These are phyloP conservation scores for Mortierella sp. DNA, from an alignment of 371 early-diverging fungal genomes.

Conservation along the genomic window DNA sequence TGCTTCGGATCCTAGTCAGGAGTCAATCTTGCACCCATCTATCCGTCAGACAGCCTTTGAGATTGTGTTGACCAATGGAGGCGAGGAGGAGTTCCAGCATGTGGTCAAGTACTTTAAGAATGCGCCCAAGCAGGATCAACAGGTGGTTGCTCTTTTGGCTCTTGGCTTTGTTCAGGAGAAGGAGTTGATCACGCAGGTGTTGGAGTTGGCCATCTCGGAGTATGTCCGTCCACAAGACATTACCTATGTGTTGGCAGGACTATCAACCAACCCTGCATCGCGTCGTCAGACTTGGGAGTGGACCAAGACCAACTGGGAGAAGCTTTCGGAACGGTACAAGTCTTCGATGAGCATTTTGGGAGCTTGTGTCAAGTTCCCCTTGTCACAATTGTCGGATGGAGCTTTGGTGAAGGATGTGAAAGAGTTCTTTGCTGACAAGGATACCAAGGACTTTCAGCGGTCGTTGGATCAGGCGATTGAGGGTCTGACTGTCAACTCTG, in stretches of 20 bases:
- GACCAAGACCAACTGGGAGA: constrained; percentile 77
- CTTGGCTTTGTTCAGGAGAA: constrained; percentile 76
- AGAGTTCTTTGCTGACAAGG: constrained; percentile 78
- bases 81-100: constrained; percentile 78
- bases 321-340: constrained; percentile 73
- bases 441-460: constrained; percentile 78
- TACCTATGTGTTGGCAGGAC: constrained; percentile 65
- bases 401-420: constrained; percentile 76
- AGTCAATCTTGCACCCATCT: constrained; percentile 82
- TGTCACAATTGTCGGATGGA: constrained; percentile 68
- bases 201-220: constrained; percentile 73
- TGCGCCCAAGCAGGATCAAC: constrained; percentile 77
- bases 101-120: constrained; percentile 79
- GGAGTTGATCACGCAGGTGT: constrained; percentile 65
- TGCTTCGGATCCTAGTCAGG: constrained; percentile 60
- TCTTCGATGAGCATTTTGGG: constrained; percentile 83
- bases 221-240: constrained; percentile 88
- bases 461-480: constrained; percentile 89
- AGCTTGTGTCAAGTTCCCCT: constrained; percentile 69
- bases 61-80: constrained; percentile 77
- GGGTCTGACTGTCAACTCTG: constrained; percentile 75
- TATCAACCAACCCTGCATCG: constrained; percentile 62
- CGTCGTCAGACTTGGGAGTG: constrained; percentile 84
- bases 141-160: constrained; percentile 77
- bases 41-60: constrained; percentile 83